These are phyloP conservation scores for Paspalum vaginatum DNA, from an alignment of 176 grass and related monocot species.

Conservation along the genomic window DNA sequence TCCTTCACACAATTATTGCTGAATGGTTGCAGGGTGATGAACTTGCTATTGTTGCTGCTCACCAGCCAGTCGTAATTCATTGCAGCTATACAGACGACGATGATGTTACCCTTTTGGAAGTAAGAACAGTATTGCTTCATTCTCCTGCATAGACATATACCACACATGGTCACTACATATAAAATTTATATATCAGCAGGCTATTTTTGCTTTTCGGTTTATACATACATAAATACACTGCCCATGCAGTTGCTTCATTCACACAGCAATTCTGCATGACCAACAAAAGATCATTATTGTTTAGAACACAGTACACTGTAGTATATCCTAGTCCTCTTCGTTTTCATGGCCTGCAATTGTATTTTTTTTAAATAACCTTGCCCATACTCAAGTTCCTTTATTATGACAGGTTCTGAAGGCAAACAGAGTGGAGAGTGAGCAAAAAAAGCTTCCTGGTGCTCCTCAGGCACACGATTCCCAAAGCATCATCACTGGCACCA, in stretches of 20 bases:
- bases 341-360: background rate
- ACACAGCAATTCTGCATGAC: background rate
- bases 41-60: background rate
- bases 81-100: background rate
- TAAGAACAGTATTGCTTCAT: slow-evolving; percentile 2
- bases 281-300: background rate
- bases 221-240: background rate
- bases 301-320: background rate
- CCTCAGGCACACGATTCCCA: background rate
- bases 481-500: background rate
- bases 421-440: background rate
- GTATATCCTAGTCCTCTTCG: background rate
- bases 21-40: slow-evolving; percentile 30
- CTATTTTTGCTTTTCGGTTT: background rate
- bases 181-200: background rate
- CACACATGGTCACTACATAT: background rate
- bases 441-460: slow-evolving; percentile 14
- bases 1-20: background rate
- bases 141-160: background rate
- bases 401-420: background rate
- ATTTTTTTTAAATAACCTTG: background rate
- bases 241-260: background rate
- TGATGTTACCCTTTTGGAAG: background rate
- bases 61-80: slow-evolving; percentile 17
- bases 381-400: background rate